These are phyloP conservation scores for Rhododendron simsii DNA, from an alignment of 148 eudicot species.

Conservation along the genomic window DNA sequence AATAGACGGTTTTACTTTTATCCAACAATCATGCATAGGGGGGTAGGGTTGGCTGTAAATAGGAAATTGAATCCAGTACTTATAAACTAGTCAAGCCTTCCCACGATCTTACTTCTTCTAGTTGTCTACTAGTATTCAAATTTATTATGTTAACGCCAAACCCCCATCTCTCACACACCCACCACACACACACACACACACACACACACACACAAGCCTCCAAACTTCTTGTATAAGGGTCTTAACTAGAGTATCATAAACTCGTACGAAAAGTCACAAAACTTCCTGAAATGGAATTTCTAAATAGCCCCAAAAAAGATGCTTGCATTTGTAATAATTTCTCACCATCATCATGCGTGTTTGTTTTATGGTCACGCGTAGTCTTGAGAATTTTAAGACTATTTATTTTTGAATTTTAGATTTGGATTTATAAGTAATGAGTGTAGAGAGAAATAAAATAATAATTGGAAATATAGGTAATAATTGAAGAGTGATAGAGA, in stretches of 20 bases:
- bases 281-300: not conserved
- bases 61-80: not conserved
- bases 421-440: too few relatives aligned
- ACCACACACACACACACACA: too few relatives aligned
- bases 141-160: not conserved
- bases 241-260: not conserved
- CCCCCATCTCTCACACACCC: too few relatives aligned
- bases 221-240: not conserved
- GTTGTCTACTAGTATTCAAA: not conserved
- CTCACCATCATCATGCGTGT: too few relatives aligned
- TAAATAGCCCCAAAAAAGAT: too few relatives aligned
- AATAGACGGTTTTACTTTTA: not conserved
- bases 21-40: not conserved
- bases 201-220: too few relatives aligned
- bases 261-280: not conserved
- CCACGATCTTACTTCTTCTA: not conserved
- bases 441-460: too few relatives aligned
- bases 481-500: too few relatives aligned
- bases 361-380: not conserved
- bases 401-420: too few relatives aligned
- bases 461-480: too few relatives aligned
- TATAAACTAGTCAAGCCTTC: not conserved
- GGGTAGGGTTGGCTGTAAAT: not conserved
- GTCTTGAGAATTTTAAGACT: too few relatives aligned
- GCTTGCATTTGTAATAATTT: too few relatives aligned